Conservation (phyloP, 1,284 basidiomycete genomes). For the Rhodotorula mucilaginosa region DNA sequence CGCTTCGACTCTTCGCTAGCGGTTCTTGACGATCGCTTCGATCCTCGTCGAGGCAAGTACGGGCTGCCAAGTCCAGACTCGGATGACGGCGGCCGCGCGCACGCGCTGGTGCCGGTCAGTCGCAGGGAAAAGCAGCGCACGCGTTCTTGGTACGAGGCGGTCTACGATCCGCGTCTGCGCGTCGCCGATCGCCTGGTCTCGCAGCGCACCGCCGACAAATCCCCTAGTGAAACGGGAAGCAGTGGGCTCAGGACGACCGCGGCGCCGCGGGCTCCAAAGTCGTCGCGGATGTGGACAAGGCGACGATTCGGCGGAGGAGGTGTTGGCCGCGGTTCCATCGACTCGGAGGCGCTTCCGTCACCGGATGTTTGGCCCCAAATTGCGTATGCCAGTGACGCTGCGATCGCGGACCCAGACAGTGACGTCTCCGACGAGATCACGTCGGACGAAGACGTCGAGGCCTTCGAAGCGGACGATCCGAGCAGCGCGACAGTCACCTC, state of each 20-base stretch:
- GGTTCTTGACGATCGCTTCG: conserved; percentile 66
- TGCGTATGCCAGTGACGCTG: background rate
- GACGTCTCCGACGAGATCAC: background rate
- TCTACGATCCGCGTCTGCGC: conserved; percentile 31
- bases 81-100: conserved; percentile 9
- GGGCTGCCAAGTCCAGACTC: conserved; percentile 60
- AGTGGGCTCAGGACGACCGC: too few species aligned
- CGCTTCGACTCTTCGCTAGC: conserved; percentile 64
- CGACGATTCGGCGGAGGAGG: background rate
- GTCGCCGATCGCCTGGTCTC: conserved; percentile 14
- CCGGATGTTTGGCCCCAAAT: background rate
- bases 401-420: background rate
- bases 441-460: background rate
- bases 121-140: background rate
- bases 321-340: background rate
- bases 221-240: too few species aligned
- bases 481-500: background rate
- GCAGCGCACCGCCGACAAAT: background rate
- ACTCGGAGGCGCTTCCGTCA: background rate
- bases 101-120: background rate
- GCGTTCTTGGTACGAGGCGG: conserved; percentile 22
- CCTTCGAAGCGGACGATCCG: background rate
- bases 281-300: background rate
- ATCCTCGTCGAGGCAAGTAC: conserved; percentile 62
- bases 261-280: too few species aligned